Base-by-base conservation (phyloP, 108 stramenopile genomes). In the Pelagomonas calceolata region DNA sequence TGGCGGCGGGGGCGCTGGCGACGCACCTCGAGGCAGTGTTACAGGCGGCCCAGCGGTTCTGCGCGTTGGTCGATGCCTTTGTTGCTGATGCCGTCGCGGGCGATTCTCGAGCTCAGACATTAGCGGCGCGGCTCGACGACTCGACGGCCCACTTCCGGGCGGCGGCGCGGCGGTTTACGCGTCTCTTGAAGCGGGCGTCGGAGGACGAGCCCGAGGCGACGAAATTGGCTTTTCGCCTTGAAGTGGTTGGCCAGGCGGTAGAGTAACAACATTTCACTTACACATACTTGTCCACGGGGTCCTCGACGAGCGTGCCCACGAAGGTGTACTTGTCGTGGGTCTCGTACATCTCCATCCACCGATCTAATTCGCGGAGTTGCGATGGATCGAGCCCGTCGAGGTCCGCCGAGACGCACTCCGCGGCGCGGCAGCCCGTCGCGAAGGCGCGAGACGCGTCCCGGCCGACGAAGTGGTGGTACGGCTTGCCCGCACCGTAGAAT, bases 311-410 rank as follows among this genome's bases (percentile, higher is more conserved):
- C 33, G 12, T 65, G 4, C 65, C 71, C 12, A 72, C 65, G 65
- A 36, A 72, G 21, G 4, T 65, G 65, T 72, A 72, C 36, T 66
- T n/a, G 34, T 72, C 71, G 32, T 72, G 71, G 34, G 30, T 32
- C 35, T 66, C 65, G 65, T 72, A 72, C 33, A 72, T 21, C 30
- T 72, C 71, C 18, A 65, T 32, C 71, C 71, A 72, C 18, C 71
- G 64, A 9, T 43, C 34, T 15, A 64, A 32, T 30, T 72, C 71
- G 32, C 14, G 21, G 31, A 36, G 14, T 16, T 36, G 30, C 26
- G 35, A 10, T 26, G 33, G n/a, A 15, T 18, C n/a, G 36, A 72
- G 71, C 29, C 71, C 71, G 12, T 5, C 64, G 21, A 72, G 18
- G 30, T 34, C 29, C 36, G 21, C 34, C 4, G 31, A 30, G 31